Percentiles rank a stretch among this genome's conserved stretches.
Evolutionary conservation across 148 eudicot species (phyloP).

Genomic region (Rhododendron ferrugineum): DNA sequence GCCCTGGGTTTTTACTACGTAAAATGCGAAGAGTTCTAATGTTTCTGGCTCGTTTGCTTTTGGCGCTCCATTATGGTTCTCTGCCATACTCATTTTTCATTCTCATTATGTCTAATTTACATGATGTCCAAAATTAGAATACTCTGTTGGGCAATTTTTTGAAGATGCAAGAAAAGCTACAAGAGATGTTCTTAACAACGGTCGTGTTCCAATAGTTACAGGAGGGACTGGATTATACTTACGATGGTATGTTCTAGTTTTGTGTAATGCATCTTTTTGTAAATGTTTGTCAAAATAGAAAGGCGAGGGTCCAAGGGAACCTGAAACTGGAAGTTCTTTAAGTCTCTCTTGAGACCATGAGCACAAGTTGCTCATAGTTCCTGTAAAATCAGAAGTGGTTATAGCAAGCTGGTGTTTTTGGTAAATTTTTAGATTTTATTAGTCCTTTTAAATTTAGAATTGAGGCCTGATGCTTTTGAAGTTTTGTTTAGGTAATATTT

Average conservation of each 20-base stretch:
- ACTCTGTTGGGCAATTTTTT: constrained; percentile 87
- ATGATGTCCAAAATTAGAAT: constrained; percentile 35
- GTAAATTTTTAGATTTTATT: background rate
- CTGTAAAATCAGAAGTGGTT: background rate
- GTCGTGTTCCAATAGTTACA: constrained; percentile 81
- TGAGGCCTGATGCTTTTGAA: background rate
- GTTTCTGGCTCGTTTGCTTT: background rate
- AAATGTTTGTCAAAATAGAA: background rate
- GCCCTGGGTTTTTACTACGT: background rate
- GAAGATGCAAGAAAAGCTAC: constrained; percentile 87
- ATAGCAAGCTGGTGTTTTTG: background rate
- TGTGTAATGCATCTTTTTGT: background rate
- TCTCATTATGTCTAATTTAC: background rate
- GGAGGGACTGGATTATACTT: constrained; percentile 96
- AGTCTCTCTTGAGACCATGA: background rate
- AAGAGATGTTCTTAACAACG: constrained; percentile 62
- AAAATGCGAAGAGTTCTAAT: background rate
- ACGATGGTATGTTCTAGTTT: constrained; percentile 64
- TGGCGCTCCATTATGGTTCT: background rate
- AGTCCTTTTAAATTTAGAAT: background rate
- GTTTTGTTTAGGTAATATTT: background rate
- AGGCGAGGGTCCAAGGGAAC: too few relatives aligned
- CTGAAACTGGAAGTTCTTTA: background rate
- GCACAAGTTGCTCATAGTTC: background rate
- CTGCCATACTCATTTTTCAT: background rate